Conservation (phyloP, 345 rosid genomes). For the Salix arbutifolia region DNA sequence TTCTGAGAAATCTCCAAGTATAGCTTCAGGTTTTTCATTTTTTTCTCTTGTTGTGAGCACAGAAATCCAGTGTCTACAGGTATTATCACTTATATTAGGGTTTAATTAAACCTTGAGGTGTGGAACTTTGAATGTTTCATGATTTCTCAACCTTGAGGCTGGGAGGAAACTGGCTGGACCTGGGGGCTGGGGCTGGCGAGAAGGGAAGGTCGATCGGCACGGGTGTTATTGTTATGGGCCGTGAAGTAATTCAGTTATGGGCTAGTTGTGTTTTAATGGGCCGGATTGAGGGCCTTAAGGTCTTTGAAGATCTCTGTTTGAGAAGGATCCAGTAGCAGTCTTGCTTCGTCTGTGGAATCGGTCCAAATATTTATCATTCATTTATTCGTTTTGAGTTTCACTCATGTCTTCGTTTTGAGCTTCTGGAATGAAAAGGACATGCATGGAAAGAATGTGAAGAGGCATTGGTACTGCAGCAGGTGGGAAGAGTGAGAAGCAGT, state of each 20-base stretch:
- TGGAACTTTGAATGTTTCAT: too few relatives aligned
- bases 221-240: not conserved
- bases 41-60: not conserved
- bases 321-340: not conserved
- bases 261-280: not conserved
- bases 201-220: not conserved
- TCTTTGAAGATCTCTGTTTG: not conserved
- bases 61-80: not conserved
- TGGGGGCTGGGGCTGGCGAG: not conserved
- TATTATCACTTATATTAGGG: not conserved
- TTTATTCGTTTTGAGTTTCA: too few relatives aligned
- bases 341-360: not conserved
- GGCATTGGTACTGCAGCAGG: not conserved
- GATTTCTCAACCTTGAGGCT: too few relatives aligned
- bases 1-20: constrained; percentile 51
- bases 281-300: not conserved
- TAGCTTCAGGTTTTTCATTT: constrained; percentile 78
- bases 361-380: not conserved
- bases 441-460: not conserved
- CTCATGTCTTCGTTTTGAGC: too few relatives aligned
- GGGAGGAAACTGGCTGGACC: too few relatives aligned
- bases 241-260: not conserved
- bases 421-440: not conserved
- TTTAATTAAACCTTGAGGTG: too few relatives aligned
- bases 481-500: constrained; percentile 37